These are phyloP conservation scores for Fraxinus anomala DNA, from an alignment of 257 asterid genomes.

Conservation along the genomic window DNA sequence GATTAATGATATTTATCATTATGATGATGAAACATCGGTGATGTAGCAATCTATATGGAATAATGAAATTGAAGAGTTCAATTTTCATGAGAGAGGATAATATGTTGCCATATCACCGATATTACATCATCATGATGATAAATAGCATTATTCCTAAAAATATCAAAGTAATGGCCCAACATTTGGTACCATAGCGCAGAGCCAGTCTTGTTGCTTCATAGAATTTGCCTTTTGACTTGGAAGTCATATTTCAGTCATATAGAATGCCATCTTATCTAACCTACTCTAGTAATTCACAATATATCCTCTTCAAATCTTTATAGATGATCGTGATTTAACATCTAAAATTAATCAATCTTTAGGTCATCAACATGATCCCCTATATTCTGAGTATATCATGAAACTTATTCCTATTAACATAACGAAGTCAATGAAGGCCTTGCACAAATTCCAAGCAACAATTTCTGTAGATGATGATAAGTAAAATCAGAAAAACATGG, in stretches of 20 bases:
- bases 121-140: too few species aligned
- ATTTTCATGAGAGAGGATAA: too few species aligned
- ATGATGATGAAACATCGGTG: too few species aligned
- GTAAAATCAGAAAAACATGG: neutral
- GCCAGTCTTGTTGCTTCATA: neutral
- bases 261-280: neutral
- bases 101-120: too few species aligned
- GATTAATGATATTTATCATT: too few species aligned
- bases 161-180: too few species aligned
- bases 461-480: neutral
- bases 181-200: neutral
- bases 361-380: neutral
- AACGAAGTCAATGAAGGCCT: conserved; percentile 12
- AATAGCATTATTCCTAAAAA: too few species aligned
- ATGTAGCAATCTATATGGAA: too few species aligned
- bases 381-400: neutral
- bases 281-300: neutral
- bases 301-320: neutral
- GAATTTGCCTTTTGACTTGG: neutral
- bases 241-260: neutral
- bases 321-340: neutral
- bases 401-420: neutral
- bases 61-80: too few species aligned
- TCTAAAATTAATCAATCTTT: neutral
- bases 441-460: neutral